These are phyloP conservation scores for Kodamaea restingae DNA, from an alignment of 805 yeast species.

Conservation along the genomic window DNA sequence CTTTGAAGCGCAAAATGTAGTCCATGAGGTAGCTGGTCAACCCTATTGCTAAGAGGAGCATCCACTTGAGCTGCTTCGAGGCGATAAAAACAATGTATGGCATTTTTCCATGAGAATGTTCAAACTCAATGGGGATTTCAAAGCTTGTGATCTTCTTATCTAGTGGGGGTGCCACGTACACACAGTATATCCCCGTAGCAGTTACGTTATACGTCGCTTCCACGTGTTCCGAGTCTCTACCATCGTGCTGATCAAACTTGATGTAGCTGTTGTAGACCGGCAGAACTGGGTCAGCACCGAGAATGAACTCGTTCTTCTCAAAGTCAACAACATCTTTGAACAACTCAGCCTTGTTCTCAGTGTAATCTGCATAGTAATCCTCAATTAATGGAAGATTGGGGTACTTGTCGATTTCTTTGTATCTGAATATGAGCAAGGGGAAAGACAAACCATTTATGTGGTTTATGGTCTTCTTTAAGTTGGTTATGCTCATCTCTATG, in stretches of 20 bases:
- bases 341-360: slow-evolving; percentile 6
- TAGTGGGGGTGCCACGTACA: slow-evolving; percentile 24
- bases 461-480: no score
- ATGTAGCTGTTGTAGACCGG: slow-evolving; percentile 4
- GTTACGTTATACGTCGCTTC: slow-evolving; percentile 1
- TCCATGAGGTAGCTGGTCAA: slow-evolving; percentile 20
- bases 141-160: slow-evolving; percentile 11
- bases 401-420: slow-evolving; percentile 20
- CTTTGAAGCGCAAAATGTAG: slow-evolving; percentile 22
- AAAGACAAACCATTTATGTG: slow-evolving; percentile 14
- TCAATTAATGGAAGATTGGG: slow-evolving; percentile 16
- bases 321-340: slow-evolving; percentile 13
- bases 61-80: slow-evolving; percentile 16
- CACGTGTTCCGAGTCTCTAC: slow-evolving; percentile 2
- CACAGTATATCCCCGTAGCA: slow-evolving; percentile 27
- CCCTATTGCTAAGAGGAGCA: slow-evolving; percentile 13
- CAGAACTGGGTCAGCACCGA: slow-evolving; percentile 3
- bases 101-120: slow-evolving; percentile 25
- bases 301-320: slow-evolving; percentile 14
- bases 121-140: slow-evolving; percentile 17
- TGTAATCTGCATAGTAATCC: slow-evolving; percentile 11
- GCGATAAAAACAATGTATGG: slow-evolving; percentile 13
- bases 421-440: slow-evolving; percentile 24
- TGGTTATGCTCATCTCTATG: no score
- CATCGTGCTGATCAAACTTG: slow-evolving; percentile 6